Evolutionary conservation across 2,329 filamentous ascomycete species (phyloP).

Genomic region (Talaromyces sp.): DNA sequence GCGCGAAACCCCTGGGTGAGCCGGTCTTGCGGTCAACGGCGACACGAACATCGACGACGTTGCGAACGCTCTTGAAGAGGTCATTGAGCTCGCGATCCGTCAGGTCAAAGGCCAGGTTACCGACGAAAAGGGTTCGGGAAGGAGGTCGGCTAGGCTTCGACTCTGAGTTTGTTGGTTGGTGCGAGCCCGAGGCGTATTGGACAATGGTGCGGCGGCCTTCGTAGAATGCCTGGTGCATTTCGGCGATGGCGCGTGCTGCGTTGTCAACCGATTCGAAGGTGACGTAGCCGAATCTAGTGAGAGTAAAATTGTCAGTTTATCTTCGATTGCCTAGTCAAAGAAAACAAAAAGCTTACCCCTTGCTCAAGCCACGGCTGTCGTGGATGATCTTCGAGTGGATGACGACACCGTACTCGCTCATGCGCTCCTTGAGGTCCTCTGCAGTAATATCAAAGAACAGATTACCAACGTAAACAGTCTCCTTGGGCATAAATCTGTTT

Average conservation of each 20-base stretch:
- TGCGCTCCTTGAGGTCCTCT: conserved; percentile 54
- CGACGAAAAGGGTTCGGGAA: conserved; percentile 65
- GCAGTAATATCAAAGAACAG: conserved; percentile 63
- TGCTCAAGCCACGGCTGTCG: conserved; percentile 59
- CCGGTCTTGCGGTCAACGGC: conserved; percentile 77
- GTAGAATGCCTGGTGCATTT: conserved; percentile 54
- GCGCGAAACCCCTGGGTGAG: conserved; percentile 75
- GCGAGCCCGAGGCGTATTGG: conserved; percentile 41
- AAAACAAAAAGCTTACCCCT: conserved; percentile 50
- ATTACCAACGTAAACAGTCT: conserved; percentile 61
- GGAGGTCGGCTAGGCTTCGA: conserved; percentile 38
- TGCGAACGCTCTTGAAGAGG: conserved; percentile 64
- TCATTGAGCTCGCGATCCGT: conserved; percentile 76
- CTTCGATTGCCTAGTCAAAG: neutral
- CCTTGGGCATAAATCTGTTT: conserved; percentile 24
- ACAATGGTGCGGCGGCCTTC: conserved; percentile 60
- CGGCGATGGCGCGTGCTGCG: conserved; percentile 52
- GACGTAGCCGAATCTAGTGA: conserved; percentile 60
- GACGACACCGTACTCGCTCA: conserved; percentile 54
- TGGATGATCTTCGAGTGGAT: conserved; percentile 50
- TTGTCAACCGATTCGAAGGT: conserved; percentile 50
- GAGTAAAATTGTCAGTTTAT: neutral
- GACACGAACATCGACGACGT: conserved; percentile 70
- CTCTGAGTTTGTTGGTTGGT: conserved; percentile 18
- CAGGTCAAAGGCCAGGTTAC: conserved; percentile 82